Conservation (phyloP, 2,329 filamentous ascomycete genomes). For the Lecanicillium sp. region DNA sequence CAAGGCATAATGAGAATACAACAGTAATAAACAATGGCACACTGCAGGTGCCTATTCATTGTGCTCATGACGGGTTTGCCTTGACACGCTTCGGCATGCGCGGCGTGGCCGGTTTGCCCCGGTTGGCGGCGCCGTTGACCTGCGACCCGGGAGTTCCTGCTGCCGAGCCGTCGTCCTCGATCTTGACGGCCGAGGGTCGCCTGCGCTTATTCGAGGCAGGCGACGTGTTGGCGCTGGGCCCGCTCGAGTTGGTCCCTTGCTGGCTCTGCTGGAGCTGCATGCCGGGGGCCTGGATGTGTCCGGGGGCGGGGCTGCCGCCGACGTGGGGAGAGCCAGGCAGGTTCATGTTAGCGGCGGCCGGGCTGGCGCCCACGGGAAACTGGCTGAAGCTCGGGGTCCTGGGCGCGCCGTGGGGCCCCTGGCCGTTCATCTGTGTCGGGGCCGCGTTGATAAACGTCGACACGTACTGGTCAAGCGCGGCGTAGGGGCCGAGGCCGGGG, state of each 20-base stretch:
- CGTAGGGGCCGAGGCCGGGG: slow-evolving; percentile 48
- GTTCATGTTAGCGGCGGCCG: slow-evolving; percentile 53
- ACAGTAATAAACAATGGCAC: not conserved
- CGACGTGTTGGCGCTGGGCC: slow-evolving; percentile 61
- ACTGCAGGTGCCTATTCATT: slow-evolving; percentile 7
- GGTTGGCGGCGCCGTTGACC: slow-evolving; percentile 45
- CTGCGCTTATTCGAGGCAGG: slow-evolving; percentile 55
- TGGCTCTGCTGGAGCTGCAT: slow-evolving; percentile 65
- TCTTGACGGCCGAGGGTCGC: slow-evolving; percentile 51
- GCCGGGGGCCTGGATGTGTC: slow-evolving; percentile 56
- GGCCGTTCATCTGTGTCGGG: slow-evolving; percentile 40
- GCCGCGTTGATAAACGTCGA: slow-evolving; percentile 36
- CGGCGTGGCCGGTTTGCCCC: slow-evolving; percentile 50
- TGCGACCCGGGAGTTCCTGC: slow-evolving; percentile 44
- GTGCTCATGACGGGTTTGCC: slow-evolving; percentile 33
- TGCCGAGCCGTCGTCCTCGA: slow-evolving; percentile 47
- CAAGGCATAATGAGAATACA: slow-evolving; percentile 1
- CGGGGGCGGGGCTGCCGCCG: slow-evolving; percentile 53
- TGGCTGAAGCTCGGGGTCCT: slow-evolving; percentile 51
- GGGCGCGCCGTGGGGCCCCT: slow-evolving; percentile 42
- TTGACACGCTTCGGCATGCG: slow-evolving; percentile 52
- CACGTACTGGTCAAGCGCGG: slow-evolving; percentile 56
- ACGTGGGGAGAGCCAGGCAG: slow-evolving; percentile 57
- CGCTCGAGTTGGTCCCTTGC: slow-evolving; percentile 60
- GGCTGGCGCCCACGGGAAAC: slow-evolving; percentile 55